Base-by-base conservation (phyloP, 371 early-diverging fungal species). In the Capillidium rhysosporum region DNA sequence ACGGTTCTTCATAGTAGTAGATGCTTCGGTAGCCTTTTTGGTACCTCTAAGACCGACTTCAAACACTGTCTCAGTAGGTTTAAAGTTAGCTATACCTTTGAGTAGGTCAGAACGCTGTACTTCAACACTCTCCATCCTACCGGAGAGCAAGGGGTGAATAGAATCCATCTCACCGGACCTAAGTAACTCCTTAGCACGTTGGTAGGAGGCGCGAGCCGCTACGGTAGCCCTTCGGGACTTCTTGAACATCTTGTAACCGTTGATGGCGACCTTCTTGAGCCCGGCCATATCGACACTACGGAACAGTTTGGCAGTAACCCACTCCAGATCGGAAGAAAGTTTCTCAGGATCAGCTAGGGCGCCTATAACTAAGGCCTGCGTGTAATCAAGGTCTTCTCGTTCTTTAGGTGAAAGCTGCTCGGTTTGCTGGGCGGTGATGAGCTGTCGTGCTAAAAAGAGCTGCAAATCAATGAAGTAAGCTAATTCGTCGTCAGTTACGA, bases 391-490 rank as follows among this genome's bases (percentile, higher is more conserved):
- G 25, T 24, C 30, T 14, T 29, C 34, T 10, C 30, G 20, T 3
- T 34, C 28, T 18, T 48, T 44, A 40, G 56, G 43, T 28, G 39
- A 54, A 0, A 20, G 43, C 10, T 26, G 54, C 41, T 59, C 57
- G 12, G 34, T 12, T 25, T 58, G 56, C 12, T 77, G 80, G n/a
- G 81, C 40, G 3, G 39, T 65, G 0, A 84, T 57, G 30, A 89
- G 61, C 30, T 78, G 77, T 12, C 89, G 72, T 20, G 82, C 84
- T 55, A 91, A 70, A 62, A 92, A 95, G 40, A 94, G 71, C 57
- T 93, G 88, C 46, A 97, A 70, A 66, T 96, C 96, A 1, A 93
- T 61, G 40, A 94, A 64, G 59, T 84, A 89, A 1, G 98, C 92
- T 10, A 96, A 56, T 56, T 61, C 98, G 18, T 94, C 92, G 9